Evolutionary conservation across 1,284 basidiomycete species (phyloP).

Genomic region (Erythrobasidium hasegawianum): DNA sequence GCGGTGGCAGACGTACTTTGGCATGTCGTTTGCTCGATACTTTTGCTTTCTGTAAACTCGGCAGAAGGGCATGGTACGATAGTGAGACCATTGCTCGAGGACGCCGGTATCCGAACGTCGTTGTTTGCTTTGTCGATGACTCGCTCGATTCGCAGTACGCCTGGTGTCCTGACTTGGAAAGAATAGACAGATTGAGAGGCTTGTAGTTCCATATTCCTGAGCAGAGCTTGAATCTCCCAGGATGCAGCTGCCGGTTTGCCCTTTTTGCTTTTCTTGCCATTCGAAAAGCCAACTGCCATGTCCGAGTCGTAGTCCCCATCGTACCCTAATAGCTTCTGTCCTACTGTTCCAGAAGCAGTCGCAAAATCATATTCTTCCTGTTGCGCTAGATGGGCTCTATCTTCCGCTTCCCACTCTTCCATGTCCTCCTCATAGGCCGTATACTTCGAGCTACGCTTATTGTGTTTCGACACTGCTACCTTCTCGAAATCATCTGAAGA

Average conservation of each 20-base stretch:
- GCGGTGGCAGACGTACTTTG: constrained; percentile 1
- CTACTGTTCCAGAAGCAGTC: constrained; percentile 16
- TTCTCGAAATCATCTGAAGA: constrained; percentile 24
- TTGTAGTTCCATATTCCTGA: constrained; percentile 63
- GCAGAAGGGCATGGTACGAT: constrained; percentile 77
- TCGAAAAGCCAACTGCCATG: constrained; percentile 4
- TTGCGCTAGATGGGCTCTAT: neutral
- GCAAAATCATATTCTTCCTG: constrained; percentile 28
- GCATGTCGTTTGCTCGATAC: neutral
- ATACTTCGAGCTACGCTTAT: neutral
- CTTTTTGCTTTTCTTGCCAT: constrained; percentile 53
- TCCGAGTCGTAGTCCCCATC: constrained; percentile 18
- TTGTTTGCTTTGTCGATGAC: constrained; percentile 65
- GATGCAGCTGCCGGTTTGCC: constrained; percentile 50
- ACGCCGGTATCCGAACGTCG: constrained; percentile 57
- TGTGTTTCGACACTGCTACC: constrained; percentile 14
- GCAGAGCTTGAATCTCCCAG: constrained; percentile 70
- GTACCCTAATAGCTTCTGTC: constrained; percentile 27
- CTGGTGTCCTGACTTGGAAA: constrained; percentile 66
- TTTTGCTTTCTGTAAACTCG: constrained; percentile 54
- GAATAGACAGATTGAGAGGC: constrained; percentile 68
- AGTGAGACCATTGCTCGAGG: constrained; percentile 38
- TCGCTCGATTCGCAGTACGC: constrained; percentile 66
- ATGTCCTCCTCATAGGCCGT: constrained; percentile 14
- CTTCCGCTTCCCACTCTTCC: constrained; percentile 20